Base-by-base conservation (phyloP, 2,329 filamentous ascomycete genomes). In the Verticillium longisporum region DNA sequence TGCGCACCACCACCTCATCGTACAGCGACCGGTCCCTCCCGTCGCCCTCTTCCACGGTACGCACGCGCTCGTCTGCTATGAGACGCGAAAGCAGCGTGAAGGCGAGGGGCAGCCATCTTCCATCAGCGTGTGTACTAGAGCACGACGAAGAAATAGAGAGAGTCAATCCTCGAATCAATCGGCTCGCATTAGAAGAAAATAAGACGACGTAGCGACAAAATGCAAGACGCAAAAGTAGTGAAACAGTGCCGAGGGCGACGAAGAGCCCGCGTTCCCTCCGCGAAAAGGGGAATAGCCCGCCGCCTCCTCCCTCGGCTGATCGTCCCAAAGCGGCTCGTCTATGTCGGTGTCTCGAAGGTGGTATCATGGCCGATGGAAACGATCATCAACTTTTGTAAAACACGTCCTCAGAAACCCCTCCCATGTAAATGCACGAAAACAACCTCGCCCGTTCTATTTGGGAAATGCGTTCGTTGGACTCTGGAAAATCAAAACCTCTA, bases 361-460 rank as follows among this genome's bases (percentile, higher is more conserved):
- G 79, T 81, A 81, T 81, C 79, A 79, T 79, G 74, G 73, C 74
- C 66, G 67, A 68, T 73, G 70, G 70, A 72, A 73, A 77, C 74
- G 73, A 71, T 69, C 70, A 71, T 74, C 74, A 78, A 77, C 77
- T 80, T 80, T 80, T 80, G 80, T 76, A 67, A 72, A 68, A 75
- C 75, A 76, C 75, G 72, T 75, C 75, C 77, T 75, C 68, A 75
- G 69, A 71, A 77, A 76, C 72, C 78, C 75, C 67, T 66, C 71
- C 56, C 65, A 36, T 76, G 73, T 76, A 79, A 80, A 80, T 79
- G 77, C 77, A 79, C 76, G 71, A 75, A 72, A 72, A 69, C 66
- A 71, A 69, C 74, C 75, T 77, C 73, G 74, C 77, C 75, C 73
- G 74, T 78, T 83, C 80, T 82, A 83, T 82, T 21, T 74, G 75